Conservation (phyloP, 2,329 filamentous ascomycete genomes). For the Ceratocystis cacaofunesta region DNA sequence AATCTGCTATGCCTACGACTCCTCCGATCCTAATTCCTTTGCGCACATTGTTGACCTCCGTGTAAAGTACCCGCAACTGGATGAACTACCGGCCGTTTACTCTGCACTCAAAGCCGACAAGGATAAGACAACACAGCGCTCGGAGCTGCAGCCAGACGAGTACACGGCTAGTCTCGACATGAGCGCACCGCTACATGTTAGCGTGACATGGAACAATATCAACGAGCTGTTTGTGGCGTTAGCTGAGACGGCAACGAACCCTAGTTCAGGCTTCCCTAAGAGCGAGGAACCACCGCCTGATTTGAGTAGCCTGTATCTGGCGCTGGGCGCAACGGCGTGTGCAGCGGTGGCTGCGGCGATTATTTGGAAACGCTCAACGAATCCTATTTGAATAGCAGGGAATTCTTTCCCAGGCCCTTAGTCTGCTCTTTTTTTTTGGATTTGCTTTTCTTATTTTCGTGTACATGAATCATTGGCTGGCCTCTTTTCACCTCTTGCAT, state of each 20-base stretch:
- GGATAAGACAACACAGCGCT: slow-evolving; percentile 92
- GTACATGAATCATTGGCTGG: not conserved
- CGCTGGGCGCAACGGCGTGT: slow-evolving; percentile 56
- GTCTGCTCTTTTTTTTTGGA: not conserved
- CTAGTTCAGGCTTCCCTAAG: slow-evolving; percentile 76
- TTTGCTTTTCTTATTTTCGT: not conserved
- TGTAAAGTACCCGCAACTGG: slow-evolving; percentile 63
- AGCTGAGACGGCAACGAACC: slow-evolving; percentile 82
- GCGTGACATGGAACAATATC: slow-evolving; percentile 86
- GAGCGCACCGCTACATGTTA: slow-evolving; percentile 84
- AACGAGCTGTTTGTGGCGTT: slow-evolving; percentile 84
- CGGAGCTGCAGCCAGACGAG: slow-evolving; percentile 78
- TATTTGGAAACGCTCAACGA: slow-evolving; percentile 47
- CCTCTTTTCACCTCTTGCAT: not conserved
- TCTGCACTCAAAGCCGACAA: slow-evolving; percentile 88
- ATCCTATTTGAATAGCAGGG: slow-evolving; percentile 25
- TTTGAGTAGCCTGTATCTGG: slow-evolving; percentile 72
- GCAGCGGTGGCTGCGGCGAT: slow-evolving; percentile 48
- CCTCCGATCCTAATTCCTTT: slow-evolving; percentile 90
- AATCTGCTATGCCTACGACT: slow-evolving; percentile 92
- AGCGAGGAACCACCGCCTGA: slow-evolving; percentile 75
- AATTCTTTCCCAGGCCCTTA: slow-evolving; percentile 2
- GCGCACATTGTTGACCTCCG: slow-evolving; percentile 75
- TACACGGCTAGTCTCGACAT: slow-evolving; percentile 78
- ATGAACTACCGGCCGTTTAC: slow-evolving; percentile 82